A percentile compares a stretch with the other conserved stretches of the same genome.
These are phyloP conservation scores for Botrytis medusae DNA, from an alignment of 2,329 filamentous ascomycete species.

Conservation along the genomic window DNA sequence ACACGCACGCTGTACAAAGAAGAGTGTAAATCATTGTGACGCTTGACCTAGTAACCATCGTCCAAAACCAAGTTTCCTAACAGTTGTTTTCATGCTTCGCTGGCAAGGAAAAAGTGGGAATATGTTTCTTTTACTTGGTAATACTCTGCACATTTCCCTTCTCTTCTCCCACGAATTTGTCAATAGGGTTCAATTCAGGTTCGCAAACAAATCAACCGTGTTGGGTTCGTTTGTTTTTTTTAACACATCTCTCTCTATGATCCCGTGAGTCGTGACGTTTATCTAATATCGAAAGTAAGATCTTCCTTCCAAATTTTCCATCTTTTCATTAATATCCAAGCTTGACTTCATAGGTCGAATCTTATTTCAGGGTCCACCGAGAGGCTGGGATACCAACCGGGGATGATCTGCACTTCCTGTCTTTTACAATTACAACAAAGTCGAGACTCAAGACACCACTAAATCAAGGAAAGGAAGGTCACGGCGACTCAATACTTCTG, in stretches of 20 bases:
- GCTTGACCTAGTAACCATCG: background rate
- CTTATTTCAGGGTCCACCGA: constrained; percentile 5
- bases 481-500: background rate
- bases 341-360: background rate
- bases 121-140: background rate
- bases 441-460: background rate
- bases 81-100: background rate
- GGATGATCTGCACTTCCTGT: constrained; percentile 6
- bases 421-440: background rate
- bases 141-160: background rate
- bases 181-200: background rate
- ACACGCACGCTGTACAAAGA: background rate
- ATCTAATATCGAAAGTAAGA: background rate
- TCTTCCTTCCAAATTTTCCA: background rate
- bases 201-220: background rate
- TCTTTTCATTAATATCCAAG: background rate
- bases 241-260: background rate
- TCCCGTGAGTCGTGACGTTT: background rate
- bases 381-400: background rate
- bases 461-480: constrained; percentile 10
- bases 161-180: background rate
- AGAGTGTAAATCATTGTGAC: background rate
- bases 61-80: background rate
- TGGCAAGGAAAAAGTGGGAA: constrained; percentile 16
- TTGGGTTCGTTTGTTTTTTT: background rate